Evolutionary conservation across 1,284 basidiomycete species (phyloP), one percentile per base, ranked within the genome.

Genomic region (Moesziomyces antarcticus): DNA sequence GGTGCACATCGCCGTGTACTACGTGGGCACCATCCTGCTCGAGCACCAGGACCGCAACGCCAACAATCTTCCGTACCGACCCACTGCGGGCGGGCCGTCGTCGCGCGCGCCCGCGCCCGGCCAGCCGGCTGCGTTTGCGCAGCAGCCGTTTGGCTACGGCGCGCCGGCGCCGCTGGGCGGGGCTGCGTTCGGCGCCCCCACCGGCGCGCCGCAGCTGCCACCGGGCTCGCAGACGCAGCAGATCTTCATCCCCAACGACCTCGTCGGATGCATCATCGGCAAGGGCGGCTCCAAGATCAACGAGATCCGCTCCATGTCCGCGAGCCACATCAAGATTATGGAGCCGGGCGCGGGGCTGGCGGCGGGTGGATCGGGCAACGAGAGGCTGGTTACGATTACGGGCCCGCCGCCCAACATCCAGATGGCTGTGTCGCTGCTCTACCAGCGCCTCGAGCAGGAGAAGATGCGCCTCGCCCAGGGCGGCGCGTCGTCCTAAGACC

Each of bases 221-320:
- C 84, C 85, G 11, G 84, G 84, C 74, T 87, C 92, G 57, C 94
- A 97, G 85, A 97, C 94, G 4, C 96, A 99, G 84, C 94, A 98
- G 85, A 97, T 99, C 75, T 99, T 93, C 85, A 97, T 99, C 76
- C 97, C 97, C 24, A 98, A 98, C 83, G 93, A 97, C 78, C 88
- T 99, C 16, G 97, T 99, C 20, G 97, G 94, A 16, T 94, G 94
- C 81, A 97, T 99, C 85, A 99, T 99, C 79, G 97, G 97, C 54
- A 99, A 98, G 85, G 96, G 94, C 24, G 97, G 97, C 4, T 91
- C 91, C 82, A 99, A 99, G 87, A 99, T 99, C 87, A 99, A 99
- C 83, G 97, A 99, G 86, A 97, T 99, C 77, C 89, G 97, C 78
- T 92, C 91, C 84, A 92, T 92, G 90, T 94, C 89, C 83, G 92